phyloP scores from a whole-genome alignment of 2,329 filamentous ascomycete genomes.

The Trichoderma polysporum region DNA sequence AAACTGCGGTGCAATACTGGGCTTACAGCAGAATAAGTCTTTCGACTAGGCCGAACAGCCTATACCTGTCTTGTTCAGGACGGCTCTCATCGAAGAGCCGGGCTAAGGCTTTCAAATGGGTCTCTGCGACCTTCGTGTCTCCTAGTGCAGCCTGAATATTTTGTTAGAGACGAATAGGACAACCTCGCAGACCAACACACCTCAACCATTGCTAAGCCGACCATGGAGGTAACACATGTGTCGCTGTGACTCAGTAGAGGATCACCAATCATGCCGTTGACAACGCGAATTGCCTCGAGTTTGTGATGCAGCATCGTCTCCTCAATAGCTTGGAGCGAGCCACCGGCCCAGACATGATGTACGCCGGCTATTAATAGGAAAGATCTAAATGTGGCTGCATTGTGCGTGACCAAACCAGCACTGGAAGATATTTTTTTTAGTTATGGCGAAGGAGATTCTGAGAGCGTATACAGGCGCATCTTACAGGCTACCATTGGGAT shows the following conservation, averaged over 20 bases:
- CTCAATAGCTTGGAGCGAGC: neutral
- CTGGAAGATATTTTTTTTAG: neutral
- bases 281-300: neutral
- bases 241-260: neutral
- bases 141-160: neutral
- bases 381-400: neutral
- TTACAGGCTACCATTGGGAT: slow-evolving; percentile 1
- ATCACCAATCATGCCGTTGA: slow-evolving; percentile 1
- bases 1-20: neutral
- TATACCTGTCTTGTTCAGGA: neutral
- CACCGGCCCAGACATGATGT: neutral
- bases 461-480: neutral
- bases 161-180: neutral
- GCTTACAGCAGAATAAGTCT: neutral
- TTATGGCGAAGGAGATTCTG: neutral
- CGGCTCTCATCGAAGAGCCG: neutral
- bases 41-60: neutral
- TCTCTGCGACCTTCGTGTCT: neutral
- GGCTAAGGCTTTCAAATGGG: neutral
- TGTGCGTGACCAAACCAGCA: neutral
- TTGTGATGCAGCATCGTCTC: slow-evolving; percentile 8
- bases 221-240: neutral
- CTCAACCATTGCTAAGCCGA: neutral
- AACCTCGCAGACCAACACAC: neutral
- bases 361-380: neutral